These are phyloP conservation scores for Fusarium xyrophilum DNA, from an alignment of 2,329 filamentous ascomycete species.

Conservation along the genomic window DNA sequence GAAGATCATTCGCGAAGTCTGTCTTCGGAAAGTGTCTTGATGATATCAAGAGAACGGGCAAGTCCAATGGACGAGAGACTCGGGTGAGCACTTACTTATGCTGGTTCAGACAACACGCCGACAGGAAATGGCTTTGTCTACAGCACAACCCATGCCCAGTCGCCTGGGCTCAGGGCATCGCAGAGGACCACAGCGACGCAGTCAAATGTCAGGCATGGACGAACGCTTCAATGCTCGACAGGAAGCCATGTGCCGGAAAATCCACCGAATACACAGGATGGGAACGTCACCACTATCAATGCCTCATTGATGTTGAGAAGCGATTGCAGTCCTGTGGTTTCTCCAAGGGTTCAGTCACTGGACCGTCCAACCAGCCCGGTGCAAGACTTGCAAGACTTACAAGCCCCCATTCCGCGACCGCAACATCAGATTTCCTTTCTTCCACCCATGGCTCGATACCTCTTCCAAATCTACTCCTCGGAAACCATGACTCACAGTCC, in stretches of 20 bases:
- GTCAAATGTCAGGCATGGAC: background rate
- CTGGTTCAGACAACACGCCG: background rate
- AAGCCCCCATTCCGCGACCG: background rate
- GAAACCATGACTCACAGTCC: slow-evolving; percentile 30
- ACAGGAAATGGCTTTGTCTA: slow-evolving; percentile 18
- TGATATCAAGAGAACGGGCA: slow-evolving; percentile 6
- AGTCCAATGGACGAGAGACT: background rate
- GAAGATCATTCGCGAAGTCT: slow-evolving; percentile 24
- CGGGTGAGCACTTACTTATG: background rate
- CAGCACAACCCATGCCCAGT: background rate
- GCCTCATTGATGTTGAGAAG: background rate
- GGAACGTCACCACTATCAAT: no score
- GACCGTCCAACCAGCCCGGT: background rate
- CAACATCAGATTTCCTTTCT: background rate
- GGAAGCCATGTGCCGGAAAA: accelerated
- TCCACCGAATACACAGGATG: accelerated
- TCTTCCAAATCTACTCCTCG: slow-evolving; percentile 25
- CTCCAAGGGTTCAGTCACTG: background rate
- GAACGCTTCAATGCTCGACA: accelerated
- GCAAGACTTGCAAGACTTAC: background rate
- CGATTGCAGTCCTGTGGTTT: background rate
- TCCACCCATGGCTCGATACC: slow-evolving; percentile 16
- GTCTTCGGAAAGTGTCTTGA: slow-evolving; percentile 18
- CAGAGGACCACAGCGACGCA: background rate
- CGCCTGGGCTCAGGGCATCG: accelerated